Base-by-base conservation (phyloP, 1,284 basidiomycete species). In the Ganoderma meredithae region DNA sequence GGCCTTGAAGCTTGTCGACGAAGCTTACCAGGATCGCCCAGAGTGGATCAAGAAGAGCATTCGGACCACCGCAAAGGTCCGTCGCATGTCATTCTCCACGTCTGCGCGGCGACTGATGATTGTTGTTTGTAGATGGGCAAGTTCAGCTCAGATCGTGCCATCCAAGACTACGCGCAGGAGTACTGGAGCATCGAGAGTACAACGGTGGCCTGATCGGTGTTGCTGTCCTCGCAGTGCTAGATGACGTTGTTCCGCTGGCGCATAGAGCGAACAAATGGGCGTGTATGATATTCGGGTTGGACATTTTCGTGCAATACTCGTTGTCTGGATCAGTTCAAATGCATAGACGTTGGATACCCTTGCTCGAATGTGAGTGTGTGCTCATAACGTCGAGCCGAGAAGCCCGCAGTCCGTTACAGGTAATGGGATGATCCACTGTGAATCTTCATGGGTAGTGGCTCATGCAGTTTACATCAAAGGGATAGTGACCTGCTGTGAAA, bases 21-120 rank as follows among this genome's bases (percentile, higher is more conserved):
- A 94, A 74, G 92, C 93, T 1, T 97, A 95, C 82, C 82, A 84
- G 44, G 90, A 96, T 77, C 89, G 86, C 68, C 87, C 89, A 0
- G 92, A 92, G 73, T 98, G 96, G 96, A 88, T 91, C 80, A 94
- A 95, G 83, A 97, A 96, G 84, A 93, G 92, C 39, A 96, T 97
- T 79, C 81, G 87, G 62, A 96, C 94, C 5, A 88, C 91, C 0
- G 93, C 92, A 40, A 93, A 91, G 84, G 90, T 88, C 64, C 36
- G 81, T 74, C 65, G 6, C 13, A 31, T 49, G 25, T 12, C 4
- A 10, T n/a, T 63, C 59, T 58, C 49, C 58, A 41, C 31, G 47
- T 19, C 13, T 5, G 31, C 17, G 15, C 39, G 19, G 19, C 27
- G 15, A 12, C 22, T 25, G 55, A 63, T 31, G 43, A 52, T 49